Base-by-base conservation (phyloP, 805 yeast genomes). In the Debaryomyces castellii region DNA sequence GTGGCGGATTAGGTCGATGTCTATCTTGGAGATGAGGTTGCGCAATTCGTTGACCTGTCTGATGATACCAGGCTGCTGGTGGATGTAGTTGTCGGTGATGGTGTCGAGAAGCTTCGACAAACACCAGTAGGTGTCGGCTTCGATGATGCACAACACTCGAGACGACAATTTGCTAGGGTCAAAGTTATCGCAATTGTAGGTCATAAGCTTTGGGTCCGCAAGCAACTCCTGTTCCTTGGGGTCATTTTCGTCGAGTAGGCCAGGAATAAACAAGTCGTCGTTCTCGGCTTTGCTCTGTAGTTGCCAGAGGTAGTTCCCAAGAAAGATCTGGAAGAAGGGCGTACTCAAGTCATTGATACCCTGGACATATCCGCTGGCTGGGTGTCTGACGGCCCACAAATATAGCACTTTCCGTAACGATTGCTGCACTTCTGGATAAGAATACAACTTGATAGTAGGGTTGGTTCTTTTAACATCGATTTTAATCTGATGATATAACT, bases 71-170 rank as follows among this genome's bases (percentile, higher is more conserved):
- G 99, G 99, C 64, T 94, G 99, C 28, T 96, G 97, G 67, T 92
- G 98, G 44, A 94, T 92, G 66, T 91, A 94, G 60, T 91, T 94
- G 64, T 94, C 99, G 53, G 95, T 96, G 50, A 94, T 94, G 17
- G 95, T 95, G 59, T 94, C 99, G 41, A 94, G 73, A 21, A 94
- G 73, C 58, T 92, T 84, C 3, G 97, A 86, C 46, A 94, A 71
- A 64, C 98, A 94, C 99, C 99, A 94, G 69, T 88, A 94, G 2
- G 96, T 85, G 67, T 94, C 99, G 2, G 97, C 97, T 61, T 94
- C 99, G 16, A 92, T 81, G 12, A 80, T 80, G 41, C 81, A 76
- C 36, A 85, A 63, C 14, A 85, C 82, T 37, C 82, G 80, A 22
- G 70, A 62, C 1, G 89, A 82, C 46, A 91, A 61, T 6, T 69